A percentile compares a stretch with the other conserved stretches of the same genome.
phyloP scores from a whole-genome alignment of 2,329 filamentous ascomycete species.

The Biscogniauxia sp. region DNA sequence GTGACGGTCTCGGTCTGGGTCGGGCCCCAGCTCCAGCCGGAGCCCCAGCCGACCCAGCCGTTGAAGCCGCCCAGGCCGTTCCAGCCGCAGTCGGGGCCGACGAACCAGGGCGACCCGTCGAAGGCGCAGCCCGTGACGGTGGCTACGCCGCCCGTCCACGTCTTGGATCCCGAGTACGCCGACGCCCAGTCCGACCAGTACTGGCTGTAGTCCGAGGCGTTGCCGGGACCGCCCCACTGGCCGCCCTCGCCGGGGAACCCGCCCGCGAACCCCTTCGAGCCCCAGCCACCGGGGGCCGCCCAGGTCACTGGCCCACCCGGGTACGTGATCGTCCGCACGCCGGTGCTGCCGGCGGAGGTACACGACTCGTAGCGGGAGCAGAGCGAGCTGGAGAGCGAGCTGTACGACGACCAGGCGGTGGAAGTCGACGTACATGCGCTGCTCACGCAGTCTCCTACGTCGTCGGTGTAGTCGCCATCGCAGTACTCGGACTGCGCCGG shows the following conservation, averaged over 20 bases:
- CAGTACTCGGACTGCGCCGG: conserved; percentile 33
- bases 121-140: conserved; percentile 44
- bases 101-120: conserved; percentile 40
- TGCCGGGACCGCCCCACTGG: not conserved
- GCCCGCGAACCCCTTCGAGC: conserved; percentile 15
- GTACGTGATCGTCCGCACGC: conserved; percentile 39
- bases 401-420: conserved; percentile 30
- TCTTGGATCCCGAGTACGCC: conserved; percentile 29
- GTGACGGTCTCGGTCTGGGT: conserved; percentile 37
- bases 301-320: conserved; percentile 35
- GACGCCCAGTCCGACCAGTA: conserved; percentile 33
- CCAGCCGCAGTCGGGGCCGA: conserved; percentile 37
- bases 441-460: conserved; percentile 29
- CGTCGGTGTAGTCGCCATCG: conserved; percentile 26
- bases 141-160: conserved; percentile 38
- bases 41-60: conserved; percentile 41
- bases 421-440: conserved; percentile 25
- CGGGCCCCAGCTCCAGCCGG: conserved; percentile 39
- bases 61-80: conserved; percentile 36
- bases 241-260: conserved; percentile 8
- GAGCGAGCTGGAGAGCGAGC: conserved; percentile 39
- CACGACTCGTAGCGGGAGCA: conserved; percentile 41
- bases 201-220: conserved; percentile 17
- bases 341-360: conserved; percentile 37
- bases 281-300: conserved; percentile 32